Evolutionary conservation across 108 stramenopile genomes (phyloP), one percentile per base, ranked within the genome.

Genomic region (Fistulifera solaris): DNA sequence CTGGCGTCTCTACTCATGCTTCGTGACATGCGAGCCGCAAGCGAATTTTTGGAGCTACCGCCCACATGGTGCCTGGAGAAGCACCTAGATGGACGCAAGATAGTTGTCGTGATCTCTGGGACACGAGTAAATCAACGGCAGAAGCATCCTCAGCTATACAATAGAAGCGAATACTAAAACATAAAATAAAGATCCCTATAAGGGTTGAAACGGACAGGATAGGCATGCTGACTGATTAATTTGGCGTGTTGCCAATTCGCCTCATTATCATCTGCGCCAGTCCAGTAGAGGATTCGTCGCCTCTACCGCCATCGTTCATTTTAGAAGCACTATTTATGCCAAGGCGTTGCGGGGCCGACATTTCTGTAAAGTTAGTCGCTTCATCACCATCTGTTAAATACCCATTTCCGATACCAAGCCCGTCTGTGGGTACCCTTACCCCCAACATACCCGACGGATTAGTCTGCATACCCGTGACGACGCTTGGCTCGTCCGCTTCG

Each of bases 1-100:
- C 53, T 81, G 1, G 80, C 76, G n/a, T 77, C 80, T 14, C 38
- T 73, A 22, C 56, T 80, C 12, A 73, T 80, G 64, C 62, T 75
- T 50, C 66, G 75, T 13, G 75, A 76, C 52, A 26, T 61, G 15
- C 56, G 67, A 18, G 74, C 73, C 6, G 70, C 72, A 16, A 65
- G 70, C 15, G 79, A 80, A 43, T 80, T 75, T 80, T 80, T 41
- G 72, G 68, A 18, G 58, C 66, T 11, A 51, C 43, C 19, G 40
- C 48, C 40, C 27, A 64, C 19, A 51, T 23, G 28, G 75, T 76
- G 27, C 75, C 75, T 0, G 75, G 75, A 43, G 70, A 71, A 46
- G 68, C 74, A 6, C 74, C 75, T 27, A 12, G 19, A 0, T 71
- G 70, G 69, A 63, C 65, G 8, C 18, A 27, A 46, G 18, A 55